A percentile compares a stretch with the other conserved stretches of the same genome.
phyloP scores from a whole-genome alignment of 1,139 yeast species.

The Taphrina communis region DNA sequence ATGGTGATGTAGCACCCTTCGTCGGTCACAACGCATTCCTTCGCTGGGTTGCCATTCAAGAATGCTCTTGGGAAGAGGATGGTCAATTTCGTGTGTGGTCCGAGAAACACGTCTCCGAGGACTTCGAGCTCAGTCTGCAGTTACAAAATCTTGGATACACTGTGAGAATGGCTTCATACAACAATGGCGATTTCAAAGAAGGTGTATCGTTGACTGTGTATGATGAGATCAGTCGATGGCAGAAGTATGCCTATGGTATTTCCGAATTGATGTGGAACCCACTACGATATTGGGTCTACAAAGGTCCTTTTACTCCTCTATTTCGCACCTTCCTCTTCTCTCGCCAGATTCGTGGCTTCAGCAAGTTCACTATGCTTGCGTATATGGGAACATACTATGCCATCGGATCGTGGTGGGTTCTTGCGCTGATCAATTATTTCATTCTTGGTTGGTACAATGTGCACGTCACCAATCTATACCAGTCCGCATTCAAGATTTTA shows the following conservation, averaged over 20 bases:
- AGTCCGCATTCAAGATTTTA: constrained; percentile 44
- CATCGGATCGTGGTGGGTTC: constrained; percentile 43
- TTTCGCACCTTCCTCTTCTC: constrained; percentile 42
- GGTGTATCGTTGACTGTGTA: constrained; percentile 45
- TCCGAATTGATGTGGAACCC: constrained; percentile 44
- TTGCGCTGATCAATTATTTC: constrained; percentile 44
- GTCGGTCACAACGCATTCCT: constrained; percentile 46
- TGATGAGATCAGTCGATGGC: constrained; percentile 46
- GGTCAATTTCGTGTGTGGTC: constrained; percentile 44
- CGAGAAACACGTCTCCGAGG: constrained; percentile 45
- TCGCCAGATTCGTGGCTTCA: constrained; percentile 43
- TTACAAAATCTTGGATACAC: constrained; percentile 44
- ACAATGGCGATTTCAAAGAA: constrained; percentile 44
- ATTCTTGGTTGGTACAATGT: constrained; percentile 45
- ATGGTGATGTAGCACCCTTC: constrained; percentile 45
- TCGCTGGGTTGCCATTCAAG: constrained; percentile 45
- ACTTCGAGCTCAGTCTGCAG: constrained; percentile 45
- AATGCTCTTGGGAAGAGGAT: constrained; percentile 43
- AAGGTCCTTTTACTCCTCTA: constrained; percentile 44
- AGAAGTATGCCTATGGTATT: constrained; percentile 45
- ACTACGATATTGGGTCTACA: constrained; percentile 40
- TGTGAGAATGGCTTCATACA: constrained; percentile 42
- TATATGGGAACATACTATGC: constrained; percentile 46
- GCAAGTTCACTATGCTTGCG: constrained; percentile 45
- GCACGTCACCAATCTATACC: constrained; percentile 42